Evolutionary conservation across 495 filamentous ascomycete genomes (phyloP).

Genomic region (Penicillium ucsense): DNA sequence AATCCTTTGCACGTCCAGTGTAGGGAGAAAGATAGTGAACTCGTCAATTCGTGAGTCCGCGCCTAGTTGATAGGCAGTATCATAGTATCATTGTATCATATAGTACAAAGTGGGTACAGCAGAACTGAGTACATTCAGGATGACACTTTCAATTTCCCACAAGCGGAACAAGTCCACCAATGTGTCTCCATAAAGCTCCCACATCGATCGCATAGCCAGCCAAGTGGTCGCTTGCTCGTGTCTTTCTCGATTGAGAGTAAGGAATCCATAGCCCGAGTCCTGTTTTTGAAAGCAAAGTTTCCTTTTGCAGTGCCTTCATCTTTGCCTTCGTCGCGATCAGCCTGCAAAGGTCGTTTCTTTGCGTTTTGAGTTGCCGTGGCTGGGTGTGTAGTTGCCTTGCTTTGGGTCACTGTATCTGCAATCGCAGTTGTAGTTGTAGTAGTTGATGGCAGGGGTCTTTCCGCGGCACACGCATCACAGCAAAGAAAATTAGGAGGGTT

Average conservation of each 20-base stretch:
- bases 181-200: constrained; percentile 55
- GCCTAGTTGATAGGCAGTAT: too few species aligned
- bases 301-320: constrained; percentile 6
- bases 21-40: too few species aligned
- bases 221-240: constrained; percentile 37
- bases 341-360: constrained; percentile 15
- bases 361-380: constrained; percentile 6
- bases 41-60: too few species aligned
- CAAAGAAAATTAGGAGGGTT: constrained; percentile 60
- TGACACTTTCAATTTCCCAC: constrained; percentile 56
- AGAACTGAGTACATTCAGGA: constrained; percentile 23
- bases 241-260: constrained; percentile 29
- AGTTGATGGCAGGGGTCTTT: constrained; percentile 41
- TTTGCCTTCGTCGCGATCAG: constrained; percentile 1
- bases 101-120: too few species aligned
- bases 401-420: too few species aligned
- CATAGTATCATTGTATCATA: too few species aligned
- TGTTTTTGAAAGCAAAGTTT: constrained; percentile 26
- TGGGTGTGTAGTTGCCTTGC: background rate
- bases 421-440: background rate
- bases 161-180: constrained; percentile 71
- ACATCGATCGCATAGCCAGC: constrained; percentile 63
- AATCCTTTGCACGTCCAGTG: too few species aligned
- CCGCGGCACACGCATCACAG: constrained; percentile 70
- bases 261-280: constrained; percentile 25